These are phyloP conservation scores for Euphorbia lathyris DNA, from an alignment of 345 rosid species.

Conservation along the genomic window DNA sequence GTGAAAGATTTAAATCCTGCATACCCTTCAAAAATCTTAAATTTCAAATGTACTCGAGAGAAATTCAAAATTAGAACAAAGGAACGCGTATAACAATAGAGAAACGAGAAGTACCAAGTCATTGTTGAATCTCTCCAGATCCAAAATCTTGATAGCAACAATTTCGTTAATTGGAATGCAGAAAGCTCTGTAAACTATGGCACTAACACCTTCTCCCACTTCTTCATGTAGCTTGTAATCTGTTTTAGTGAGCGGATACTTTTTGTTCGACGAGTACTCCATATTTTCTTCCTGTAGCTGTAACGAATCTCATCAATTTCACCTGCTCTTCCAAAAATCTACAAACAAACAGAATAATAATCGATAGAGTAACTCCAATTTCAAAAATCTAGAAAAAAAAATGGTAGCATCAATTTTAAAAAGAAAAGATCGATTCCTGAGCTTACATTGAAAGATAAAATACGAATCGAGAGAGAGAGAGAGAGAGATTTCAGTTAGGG, in stretches of 20 bases:
- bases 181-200: slow-evolving; percentile 81
- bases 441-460: neutral
- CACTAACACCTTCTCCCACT: slow-evolving; percentile 97
- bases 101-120: slow-evolving; percentile 53
- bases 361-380: neutral
- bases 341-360: neutral
- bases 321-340: neutral
- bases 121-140: slow-evolving; percentile 89
- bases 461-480: neutral
- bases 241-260: slow-evolving; percentile 60
- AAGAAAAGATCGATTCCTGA: neutral
- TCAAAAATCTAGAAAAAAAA: neutral
- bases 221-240: slow-evolving; percentile 85
- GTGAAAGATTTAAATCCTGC: neutral
- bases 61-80: slow-evolving; percentile 6
- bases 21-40: neutral
- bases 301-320: neutral
- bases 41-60: neutral
- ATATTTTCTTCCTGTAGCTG: neutral
- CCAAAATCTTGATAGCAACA: slow-evolving; percentile 95
- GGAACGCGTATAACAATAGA: neutral
- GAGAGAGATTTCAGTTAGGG: too few relatives aligned
- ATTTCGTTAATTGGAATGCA: slow-evolving; percentile 80
- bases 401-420: neutral
- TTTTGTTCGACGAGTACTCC: slow-evolving; percentile 42